Conservation (phyloP, 2,329 filamentous ascomycete genomes). For the Pseudogymnoascus sp. region DNA sequence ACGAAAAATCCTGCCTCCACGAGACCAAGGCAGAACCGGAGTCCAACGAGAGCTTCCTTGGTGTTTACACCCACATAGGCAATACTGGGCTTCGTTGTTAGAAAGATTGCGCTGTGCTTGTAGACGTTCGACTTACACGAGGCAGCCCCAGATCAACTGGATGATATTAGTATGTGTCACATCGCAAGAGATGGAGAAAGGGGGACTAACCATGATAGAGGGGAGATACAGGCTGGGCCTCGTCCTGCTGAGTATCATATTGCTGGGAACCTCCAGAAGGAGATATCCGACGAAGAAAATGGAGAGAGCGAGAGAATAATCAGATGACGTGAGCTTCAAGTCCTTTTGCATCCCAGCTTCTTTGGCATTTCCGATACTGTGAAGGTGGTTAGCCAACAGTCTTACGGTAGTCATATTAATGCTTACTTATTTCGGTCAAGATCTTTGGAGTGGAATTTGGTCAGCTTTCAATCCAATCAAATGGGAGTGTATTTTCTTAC, state of each 20-base stretch:
- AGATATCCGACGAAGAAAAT: constrained; percentile 41
- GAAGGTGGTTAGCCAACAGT: not conserved
- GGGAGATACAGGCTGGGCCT: constrained; percentile 31
- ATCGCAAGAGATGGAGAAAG: constrained; percentile 12
- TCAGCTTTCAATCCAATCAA: not conserved
- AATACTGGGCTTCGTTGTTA: constrained; percentile 33
- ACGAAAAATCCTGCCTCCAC: constrained; percentile 22
- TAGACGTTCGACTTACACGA: not conserved
- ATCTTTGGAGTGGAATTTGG: not conserved
- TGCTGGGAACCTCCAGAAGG: constrained; percentile 30
- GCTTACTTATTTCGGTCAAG: constrained; percentile 9
- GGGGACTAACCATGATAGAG: constrained; percentile 36
- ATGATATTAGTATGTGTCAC: not conserved
- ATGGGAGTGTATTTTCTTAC: not conserved
- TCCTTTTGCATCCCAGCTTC: constrained; percentile 3
- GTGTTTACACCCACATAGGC: constrained; percentile 38
- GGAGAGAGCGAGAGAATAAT: constrained; percentile 9
- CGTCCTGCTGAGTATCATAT: constrained; percentile 5
- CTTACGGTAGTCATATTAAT: not conserved
- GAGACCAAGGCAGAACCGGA: constrained; percentile 32
- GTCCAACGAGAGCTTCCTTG: constrained; percentile 31
- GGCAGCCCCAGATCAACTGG: not conserved
- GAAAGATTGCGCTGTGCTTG: not conserved
- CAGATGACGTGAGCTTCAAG: not conserved
- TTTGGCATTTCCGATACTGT: constrained; percentile 7